A percentile compares a stretch with the other conserved stretches of the same genome.
Evolutionary conservation across 768 basidiomycete genomes (phyloP).

Genomic region (Termitomyces sp.): DNA sequence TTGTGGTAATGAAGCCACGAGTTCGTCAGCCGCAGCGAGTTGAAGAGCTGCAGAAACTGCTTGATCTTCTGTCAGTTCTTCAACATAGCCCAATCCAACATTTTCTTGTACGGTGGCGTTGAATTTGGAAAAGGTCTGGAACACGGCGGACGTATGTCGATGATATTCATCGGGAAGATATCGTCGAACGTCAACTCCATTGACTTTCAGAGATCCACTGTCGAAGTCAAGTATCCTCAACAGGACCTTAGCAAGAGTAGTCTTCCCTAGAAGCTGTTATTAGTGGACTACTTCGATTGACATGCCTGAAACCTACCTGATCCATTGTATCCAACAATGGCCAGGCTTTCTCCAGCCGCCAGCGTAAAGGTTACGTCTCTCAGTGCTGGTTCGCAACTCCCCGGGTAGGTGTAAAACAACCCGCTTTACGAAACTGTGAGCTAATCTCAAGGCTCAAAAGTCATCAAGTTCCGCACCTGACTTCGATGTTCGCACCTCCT

Average conservation of each 20-base stretch:
- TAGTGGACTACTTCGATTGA: neutral
- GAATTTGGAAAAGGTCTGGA: conserved; percentile 84
- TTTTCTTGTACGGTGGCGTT: conserved; percentile 77
- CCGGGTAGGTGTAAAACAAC: conserved; percentile 75
- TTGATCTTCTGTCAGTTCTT: conserved; percentile 48
- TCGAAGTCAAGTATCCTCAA: conserved; percentile 77
- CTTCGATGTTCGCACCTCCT: conserved; percentile 66
- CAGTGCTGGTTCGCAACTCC: conserved; percentile 60
- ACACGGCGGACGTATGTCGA: conserved; percentile 69
- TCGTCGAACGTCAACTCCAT: conserved; percentile 61
- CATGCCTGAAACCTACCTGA: conserved; percentile 47
- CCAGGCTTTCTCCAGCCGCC: conserved; percentile 72
- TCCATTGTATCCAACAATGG: conserved; percentile 83
- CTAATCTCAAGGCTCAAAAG: conserved; percentile 3
- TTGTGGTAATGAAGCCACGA: conserved; percentile 62
- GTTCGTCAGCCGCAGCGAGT: conserved; percentile 63
- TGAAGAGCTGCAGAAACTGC: conserved; percentile 62
- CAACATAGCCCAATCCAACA: conserved; percentile 77
- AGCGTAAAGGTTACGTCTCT: conserved; percentile 66
- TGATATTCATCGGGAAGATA: conserved; percentile 71
- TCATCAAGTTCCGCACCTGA: conserved; percentile 41
- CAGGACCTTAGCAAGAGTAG: conserved; percentile 79
- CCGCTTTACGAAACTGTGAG: conserved; percentile 21
- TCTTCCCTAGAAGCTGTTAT: conserved; percentile 55
- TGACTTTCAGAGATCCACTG: conserved; percentile 61